These are phyloP conservation scores for Hansenula lynferdii DNA, from an alignment of 1,139 yeast genomes.

Conservation along the genomic window DNA sequence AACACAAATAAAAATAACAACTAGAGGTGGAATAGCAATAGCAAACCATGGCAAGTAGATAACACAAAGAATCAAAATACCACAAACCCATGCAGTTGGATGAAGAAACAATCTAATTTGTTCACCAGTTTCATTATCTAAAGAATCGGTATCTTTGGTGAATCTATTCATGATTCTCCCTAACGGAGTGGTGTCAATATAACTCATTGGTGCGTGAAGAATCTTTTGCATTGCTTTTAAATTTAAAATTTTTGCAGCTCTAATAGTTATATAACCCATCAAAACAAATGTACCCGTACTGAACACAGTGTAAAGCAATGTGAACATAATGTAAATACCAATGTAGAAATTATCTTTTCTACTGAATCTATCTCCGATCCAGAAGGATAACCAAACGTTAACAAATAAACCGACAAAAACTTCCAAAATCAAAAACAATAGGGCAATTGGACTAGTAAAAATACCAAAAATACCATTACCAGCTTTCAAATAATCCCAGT, in stretches of 20 bases:
- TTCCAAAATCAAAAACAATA: conserved; percentile 33
- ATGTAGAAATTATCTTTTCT: conserved; percentile 55
- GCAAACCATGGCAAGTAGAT: conserved; percentile 68
- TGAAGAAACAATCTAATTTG: conserved; percentile 48
- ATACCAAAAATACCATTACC: conserved; percentile 42
- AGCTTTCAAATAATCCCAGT: conserved; percentile 43
- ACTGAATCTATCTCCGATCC: conserved; percentile 58
- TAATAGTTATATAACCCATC: conserved; percentile 49
- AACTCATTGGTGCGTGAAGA: conserved; percentile 68
- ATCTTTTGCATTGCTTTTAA: conserved; percentile 52
- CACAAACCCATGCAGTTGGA: conserved; percentile 51
- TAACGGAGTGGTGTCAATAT: conserved; percentile 60
- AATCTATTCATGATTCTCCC: conserved; percentile 70
- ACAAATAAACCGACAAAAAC: conserved; percentile 63
- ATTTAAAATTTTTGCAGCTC: conserved; percentile 34
- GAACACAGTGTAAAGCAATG: conserved; percentile 41
- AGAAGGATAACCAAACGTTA: conserved; percentile 80
- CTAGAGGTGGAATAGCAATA: conserved; percentile 51
- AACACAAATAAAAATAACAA: conserved; percentile 33
- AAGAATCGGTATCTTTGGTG: conserved; percentile 79
- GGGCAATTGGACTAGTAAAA: conserved; percentile 37
- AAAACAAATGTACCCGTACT: conserved; percentile 47
- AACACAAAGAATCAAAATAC: conserved; percentile 57
- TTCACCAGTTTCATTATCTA: conserved; percentile 71
- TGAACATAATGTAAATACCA: conserved; percentile 57